Base-by-base conservation (phyloP, 2,329 filamentous ascomycete genomes). In the Neopestalotiopsis sp. region DNA sequence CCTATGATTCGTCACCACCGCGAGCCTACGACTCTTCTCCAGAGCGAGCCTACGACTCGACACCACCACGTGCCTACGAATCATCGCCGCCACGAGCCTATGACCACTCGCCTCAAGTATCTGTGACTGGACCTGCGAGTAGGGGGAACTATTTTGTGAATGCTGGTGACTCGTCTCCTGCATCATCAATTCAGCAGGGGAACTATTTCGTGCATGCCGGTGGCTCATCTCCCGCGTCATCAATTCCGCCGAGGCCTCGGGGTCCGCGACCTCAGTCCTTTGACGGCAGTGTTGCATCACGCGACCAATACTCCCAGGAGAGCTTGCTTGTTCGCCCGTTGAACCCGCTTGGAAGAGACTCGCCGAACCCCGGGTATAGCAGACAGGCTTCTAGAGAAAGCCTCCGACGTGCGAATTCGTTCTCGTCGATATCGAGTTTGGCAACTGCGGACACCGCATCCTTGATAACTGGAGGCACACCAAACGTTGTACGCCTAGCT, bases 321-420 rank as follows among this genome's bases (percentile, higher is more conserved):
- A 91, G 88, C 71, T 80, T 91, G 38, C 74, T 88, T 13, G 86
- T 91, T 14, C 81, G 86, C 9, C 88, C 89, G 0, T 78, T 91
- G 20, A 81, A 83, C 60, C 83, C 86, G 9, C 78, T 78, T 66
- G 84, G 81, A 73, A 82, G 82, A 71, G 17, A 57, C 13, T 80
- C 78, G 30, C 86, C 24, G 2, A 28, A 28, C 24, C 24, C 86
- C 1, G 83, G 82, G 4, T 83, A 86, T 70, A 83, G 83, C 73
- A 86, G 83, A 73, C 81, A 84, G 42, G 80, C 82, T 40, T 89
- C 88, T 6, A 82, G 83, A 69, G 87, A 90, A 69, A 86, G 84
- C 9, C 79, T 88, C 30, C 84, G 85, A 30, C 84, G 83, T 17
- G 78, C 81, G 17, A 78, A 75, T 56, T 90, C 88, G 12, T 78